Conservation (phyloP, 2,329 filamentous ascomycete species). For the Fusarium sterilihyphosum region DNA sequence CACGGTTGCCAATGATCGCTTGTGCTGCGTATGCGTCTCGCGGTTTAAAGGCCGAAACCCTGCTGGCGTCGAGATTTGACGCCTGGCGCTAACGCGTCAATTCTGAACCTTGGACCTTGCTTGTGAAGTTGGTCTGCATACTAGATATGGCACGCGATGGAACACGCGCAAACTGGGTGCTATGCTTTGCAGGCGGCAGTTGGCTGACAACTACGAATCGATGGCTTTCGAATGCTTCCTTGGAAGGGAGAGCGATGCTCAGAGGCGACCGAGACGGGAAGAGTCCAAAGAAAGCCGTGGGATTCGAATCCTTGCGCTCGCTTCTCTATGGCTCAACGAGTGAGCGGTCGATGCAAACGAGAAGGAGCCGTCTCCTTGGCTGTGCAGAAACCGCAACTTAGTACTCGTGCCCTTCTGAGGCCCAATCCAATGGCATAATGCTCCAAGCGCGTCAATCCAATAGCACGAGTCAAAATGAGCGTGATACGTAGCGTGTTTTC, state of each 20-base stretch:
- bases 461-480: not conserved
- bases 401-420: constrained; percentile 22
- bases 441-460: constrained; percentile 9
- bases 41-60: constrained; percentile 15
- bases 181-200: constrained; percentile 30
- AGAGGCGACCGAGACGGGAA: constrained; percentile 30
- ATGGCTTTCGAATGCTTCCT: constrained; percentile 14
- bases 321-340: constrained; percentile 35
- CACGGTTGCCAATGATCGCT: constrained; percentile 27
- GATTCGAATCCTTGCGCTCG: constrained; percentile 42
- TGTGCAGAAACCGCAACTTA: constrained; percentile 17
- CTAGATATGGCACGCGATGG: not conserved
- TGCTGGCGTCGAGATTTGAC: constrained; percentile 5
- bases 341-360: constrained; percentile 29
- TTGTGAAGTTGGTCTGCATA: not conserved
- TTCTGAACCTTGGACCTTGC: not conserved
- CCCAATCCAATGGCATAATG: constrained; percentile 10
- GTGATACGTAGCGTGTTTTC: constrained; percentile 5
- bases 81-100: not conserved
- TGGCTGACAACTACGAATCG: constrained; percentile 1
- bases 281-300: constrained; percentile 36
- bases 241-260: constrained; percentile 20
- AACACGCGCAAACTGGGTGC: constrained; percentile 8
- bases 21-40: constrained; percentile 27
- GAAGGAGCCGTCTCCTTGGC: constrained; percentile 32